Conservation (phyloP, 495 filamentous ascomycete genomes). For the Sabuloglossum arenarium region DNA sequence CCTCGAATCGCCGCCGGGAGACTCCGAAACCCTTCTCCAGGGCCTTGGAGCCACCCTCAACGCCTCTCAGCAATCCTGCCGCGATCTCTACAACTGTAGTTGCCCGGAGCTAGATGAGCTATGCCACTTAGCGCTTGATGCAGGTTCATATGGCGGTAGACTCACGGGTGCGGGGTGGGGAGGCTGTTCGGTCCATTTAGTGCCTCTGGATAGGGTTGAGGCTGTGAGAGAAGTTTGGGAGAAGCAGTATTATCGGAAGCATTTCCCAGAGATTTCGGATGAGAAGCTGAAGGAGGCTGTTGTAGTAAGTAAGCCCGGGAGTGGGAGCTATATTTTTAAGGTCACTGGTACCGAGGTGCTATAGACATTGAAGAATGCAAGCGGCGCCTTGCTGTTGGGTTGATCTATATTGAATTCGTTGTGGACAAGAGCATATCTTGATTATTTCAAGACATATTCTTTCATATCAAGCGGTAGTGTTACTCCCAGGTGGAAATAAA, state of each 20-base stretch:
- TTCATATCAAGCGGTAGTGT: not conserved
- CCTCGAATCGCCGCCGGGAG: slow-evolving; percentile 24
- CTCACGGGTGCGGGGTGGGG: slow-evolving; percentile 95
- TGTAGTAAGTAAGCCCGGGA: slow-evolving; percentile 73
- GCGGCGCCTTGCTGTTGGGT: no score
- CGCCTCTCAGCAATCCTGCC: slow-evolving; percentile 69
- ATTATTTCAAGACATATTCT: no score
- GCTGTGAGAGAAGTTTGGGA: slow-evolving; percentile 56
- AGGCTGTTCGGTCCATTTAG: slow-evolving; percentile 83
- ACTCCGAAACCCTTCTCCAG: slow-evolving; percentile 35
- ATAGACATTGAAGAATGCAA: not conserved
- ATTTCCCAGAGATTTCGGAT: slow-evolving; percentile 44
- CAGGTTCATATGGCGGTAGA: slow-evolving; percentile 66
- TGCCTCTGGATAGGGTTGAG: slow-evolving; percentile 71
- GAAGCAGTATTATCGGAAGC: slow-evolving; percentile 57
- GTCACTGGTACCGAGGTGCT: not conserved
- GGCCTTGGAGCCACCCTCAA: slow-evolving; percentile 73
- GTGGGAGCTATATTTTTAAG: slow-evolving; percentile 35
- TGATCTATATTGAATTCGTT: no score
- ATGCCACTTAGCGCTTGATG: slow-evolving; percentile 53
- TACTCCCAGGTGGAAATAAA: no score
- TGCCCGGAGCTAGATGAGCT: slow-evolving; percentile 78
- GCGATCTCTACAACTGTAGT: slow-evolving; percentile 70
- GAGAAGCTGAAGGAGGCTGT: slow-evolving; percentile 63
- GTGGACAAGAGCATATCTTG: no score